Conservation (phyloP, 192 early-diverging fungal species). For the Coemansia sp. region DNA sequence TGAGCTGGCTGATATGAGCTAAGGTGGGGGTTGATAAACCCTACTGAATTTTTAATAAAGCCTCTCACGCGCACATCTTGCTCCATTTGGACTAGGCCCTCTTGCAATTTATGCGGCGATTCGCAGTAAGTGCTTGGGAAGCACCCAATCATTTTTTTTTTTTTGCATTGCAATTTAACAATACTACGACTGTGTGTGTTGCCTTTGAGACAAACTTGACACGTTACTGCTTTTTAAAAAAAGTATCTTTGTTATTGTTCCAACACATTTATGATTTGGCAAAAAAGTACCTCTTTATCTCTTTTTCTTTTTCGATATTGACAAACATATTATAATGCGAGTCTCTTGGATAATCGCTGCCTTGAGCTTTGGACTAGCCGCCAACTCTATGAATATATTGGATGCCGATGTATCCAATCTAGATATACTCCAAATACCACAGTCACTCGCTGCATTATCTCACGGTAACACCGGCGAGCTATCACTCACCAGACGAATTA, state of each 20-base stretch:
- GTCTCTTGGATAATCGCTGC: background rate
- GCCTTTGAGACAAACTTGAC: background rate
- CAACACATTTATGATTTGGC: too few species aligned
- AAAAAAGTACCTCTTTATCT: background rate
- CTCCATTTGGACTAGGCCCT: background rate
- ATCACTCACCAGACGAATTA: conserved; percentile 28
- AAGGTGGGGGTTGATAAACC: background rate
- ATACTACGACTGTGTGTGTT: background rate
- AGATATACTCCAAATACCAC: conserved; percentile 14
- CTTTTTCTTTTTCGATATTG: background rate
- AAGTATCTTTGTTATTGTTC: conserved; percentile 1
- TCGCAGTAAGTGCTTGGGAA: background rate
- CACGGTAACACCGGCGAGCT: conserved; percentile 6
- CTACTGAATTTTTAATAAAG: background rate
- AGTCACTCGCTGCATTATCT: conserved; percentile 2
- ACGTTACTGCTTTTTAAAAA: background rate
- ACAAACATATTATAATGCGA: background rate
- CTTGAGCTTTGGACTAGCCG: background rate
- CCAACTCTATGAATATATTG: background rate
- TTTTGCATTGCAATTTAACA: background rate
- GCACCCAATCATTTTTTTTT: background rate
- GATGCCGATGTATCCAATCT: conserved; percentile 11
- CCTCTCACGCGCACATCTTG: background rate
- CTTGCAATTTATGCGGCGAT: background rate
- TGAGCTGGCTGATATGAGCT: conserved; percentile 41